phyloP scores from a whole-genome alignment of 2,329 filamentous ascomycete genomes.

The Alternaria longipes region DNA sequence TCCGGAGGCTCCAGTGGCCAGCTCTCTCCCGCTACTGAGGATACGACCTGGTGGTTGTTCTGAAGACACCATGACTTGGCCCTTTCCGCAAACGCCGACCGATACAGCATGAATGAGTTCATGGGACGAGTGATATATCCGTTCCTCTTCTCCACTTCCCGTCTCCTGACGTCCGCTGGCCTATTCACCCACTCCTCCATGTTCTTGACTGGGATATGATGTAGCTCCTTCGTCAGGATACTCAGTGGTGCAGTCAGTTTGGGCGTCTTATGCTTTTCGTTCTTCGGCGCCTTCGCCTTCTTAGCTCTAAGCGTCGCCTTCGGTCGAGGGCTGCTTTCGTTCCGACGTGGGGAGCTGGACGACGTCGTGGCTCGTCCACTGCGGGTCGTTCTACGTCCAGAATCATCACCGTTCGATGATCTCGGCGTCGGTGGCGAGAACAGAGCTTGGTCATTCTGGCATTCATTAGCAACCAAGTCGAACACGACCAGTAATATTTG shows the following conservation, averaged over 20 bases:
- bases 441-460: slow-evolving; percentile 37
- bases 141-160: slow-evolving; percentile 74
- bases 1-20: slow-evolving; percentile 84
- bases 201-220: slow-evolving; percentile 72
- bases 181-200: slow-evolving; percentile 84
- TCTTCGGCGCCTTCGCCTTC: slow-evolving; percentile 56
- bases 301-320: slow-evolving; percentile 51
- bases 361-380: slow-evolving; percentile 40
- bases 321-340: slow-evolving; percentile 33
- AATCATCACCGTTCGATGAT: slow-evolving; percentile 54
- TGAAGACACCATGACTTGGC: slow-evolving; percentile 82
- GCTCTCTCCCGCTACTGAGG: slow-evolving; percentile 82
- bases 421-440: slow-evolving; percentile 56
- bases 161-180: slow-evolving; percentile 69
- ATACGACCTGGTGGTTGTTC: slow-evolving; percentile 94
- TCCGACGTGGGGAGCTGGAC: slow-evolving; percentile 36
- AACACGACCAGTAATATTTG: background rate
- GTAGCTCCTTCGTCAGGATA: slow-evolving; percentile 70
- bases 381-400: slow-evolving; percentile 50
- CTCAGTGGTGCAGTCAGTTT: slow-evolving; percentile 74
- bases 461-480: slow-evolving; percentile 28
- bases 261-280: slow-evolving; percentile 58
- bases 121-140: slow-evolving; percentile 90
- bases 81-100: slow-evolving; percentile 88
- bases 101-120: slow-evolving; percentile 98